Conservation (phyloP, 768 basidiomycete species). For the Rhizopogon sp. region DNA sequence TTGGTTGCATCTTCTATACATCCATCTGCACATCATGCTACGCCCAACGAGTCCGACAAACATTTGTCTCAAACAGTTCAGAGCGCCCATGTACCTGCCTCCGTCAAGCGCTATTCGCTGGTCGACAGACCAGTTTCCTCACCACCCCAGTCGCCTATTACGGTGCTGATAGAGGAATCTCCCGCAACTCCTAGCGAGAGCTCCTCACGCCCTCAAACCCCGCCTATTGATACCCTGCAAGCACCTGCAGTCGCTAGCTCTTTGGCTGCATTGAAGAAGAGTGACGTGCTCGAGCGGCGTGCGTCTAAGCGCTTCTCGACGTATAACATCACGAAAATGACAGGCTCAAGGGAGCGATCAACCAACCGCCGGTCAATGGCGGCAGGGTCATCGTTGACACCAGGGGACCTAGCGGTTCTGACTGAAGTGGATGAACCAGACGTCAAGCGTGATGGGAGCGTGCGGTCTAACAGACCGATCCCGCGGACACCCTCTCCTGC, state of each 20-base stretch:
- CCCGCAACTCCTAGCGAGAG: slow-evolving; percentile 16
- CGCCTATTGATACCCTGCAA: slow-evolving; percentile 35
- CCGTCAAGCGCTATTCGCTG: slow-evolving; percentile 75
- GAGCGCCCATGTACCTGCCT: slow-evolving; percentile 45
- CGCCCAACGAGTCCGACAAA: slow-evolving; percentile 16
- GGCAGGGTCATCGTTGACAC: slow-evolving; percentile 55
- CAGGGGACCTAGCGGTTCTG: slow-evolving; percentile 67
- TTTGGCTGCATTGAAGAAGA: slow-evolving; percentile 83
- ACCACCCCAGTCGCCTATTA: slow-evolving; percentile 37
- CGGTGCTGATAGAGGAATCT: slow-evolving; percentile 40
- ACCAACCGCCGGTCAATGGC: slow-evolving; percentile 67
- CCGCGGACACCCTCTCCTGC: slow-evolving; percentile 32
- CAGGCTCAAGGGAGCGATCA: slow-evolving; percentile 53
- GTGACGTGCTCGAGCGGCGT: slow-evolving; percentile 80
- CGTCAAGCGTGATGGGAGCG: slow-evolving; percentile 10
- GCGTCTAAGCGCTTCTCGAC: slow-evolving; percentile 95
- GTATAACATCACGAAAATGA: slow-evolving; percentile 94
- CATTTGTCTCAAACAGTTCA: slow-evolving; percentile 23
- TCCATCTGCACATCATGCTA: slow-evolving; percentile 9
- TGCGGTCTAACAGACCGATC: slow-evolving; percentile 18
- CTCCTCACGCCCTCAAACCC: slow-evolving; percentile 28
- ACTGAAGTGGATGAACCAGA: slow-evolving; percentile 65
- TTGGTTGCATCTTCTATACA: background rate
- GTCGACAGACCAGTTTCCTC: slow-evolving; percentile 60
- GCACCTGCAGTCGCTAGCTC: slow-evolving; percentile 71